Evolutionary conservation across 306 rosid species (phyloP).

Genomic region (Cucumis hystrix): DNA sequence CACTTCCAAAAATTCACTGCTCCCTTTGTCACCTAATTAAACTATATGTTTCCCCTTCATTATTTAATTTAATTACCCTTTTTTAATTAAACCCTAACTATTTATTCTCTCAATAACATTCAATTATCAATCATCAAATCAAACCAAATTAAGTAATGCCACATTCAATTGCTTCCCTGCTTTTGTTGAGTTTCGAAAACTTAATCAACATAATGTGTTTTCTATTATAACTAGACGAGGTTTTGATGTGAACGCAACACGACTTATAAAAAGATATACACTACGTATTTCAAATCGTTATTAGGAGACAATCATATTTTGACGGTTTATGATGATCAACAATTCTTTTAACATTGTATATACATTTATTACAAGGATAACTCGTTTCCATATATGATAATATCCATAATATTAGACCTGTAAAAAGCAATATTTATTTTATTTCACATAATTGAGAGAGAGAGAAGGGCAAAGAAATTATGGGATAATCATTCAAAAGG

Average conservation of each 20-base stretch:
- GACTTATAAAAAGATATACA: no score
- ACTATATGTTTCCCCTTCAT: background rate
- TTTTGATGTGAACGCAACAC: background rate
- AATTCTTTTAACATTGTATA: background rate
- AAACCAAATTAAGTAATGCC: background rate
- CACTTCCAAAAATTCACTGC: conserved; percentile 86
- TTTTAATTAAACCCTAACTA: background rate
- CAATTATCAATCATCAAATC: background rate
- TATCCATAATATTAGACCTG: background rate
- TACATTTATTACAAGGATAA: background rate
- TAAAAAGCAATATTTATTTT: background rate
- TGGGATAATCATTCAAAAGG: conserved; percentile 77
- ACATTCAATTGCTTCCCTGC: background rate
- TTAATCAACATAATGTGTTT: background rate
- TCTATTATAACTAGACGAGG: background rate
- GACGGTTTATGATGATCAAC: background rate
- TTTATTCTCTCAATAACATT: background rate
- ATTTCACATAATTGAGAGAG: background rate
- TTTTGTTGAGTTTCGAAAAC: background rate
- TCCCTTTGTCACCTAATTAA: conserved; percentile 52
- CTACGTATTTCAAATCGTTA: background rate
- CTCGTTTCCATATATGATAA: background rate
- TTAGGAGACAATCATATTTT: background rate
- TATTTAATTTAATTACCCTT: background rate
- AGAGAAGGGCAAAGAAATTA: conserved; percentile 46